Evolutionary conservation across 2,329 filamentous ascomycete genomes (phyloP), one percentile per base, ranked within the genome.

Genomic region (Scedosporium aurantiacum): DNA sequence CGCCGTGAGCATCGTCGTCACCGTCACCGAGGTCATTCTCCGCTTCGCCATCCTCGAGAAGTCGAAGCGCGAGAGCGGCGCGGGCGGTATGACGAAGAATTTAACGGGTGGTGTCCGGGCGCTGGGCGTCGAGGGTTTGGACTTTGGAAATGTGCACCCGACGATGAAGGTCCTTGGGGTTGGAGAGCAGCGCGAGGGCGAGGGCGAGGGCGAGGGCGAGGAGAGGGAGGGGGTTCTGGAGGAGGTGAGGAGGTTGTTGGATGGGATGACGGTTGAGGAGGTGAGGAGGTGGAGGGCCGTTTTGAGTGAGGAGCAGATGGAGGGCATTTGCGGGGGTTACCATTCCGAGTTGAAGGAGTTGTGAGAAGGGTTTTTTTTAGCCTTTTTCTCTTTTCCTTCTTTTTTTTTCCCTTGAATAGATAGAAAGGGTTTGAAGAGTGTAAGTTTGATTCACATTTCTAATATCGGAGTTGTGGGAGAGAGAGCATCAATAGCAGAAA

Each of bases 1-100:
- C 70, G 74, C 95, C 56, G 78, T 97, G 66, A 93, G 88, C 70
- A 97, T 99, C 69, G 78, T 91, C 60, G 91, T 99, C 60, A 97
- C 94, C 1, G 88, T 90, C 58, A 87, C 88, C 3, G 94, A 99
- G 75, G 93, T 97, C 7, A 84, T 88, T 61, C 77, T 99, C 58
- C 83, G 94, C 5, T 97, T 97, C 70, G 86, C 81, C 28, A 88
- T 96, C 60, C 75, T 96, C 66, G 45, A 60, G 25, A 60, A 60
- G 45, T 54, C 43, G 25, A 60, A 55, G 56, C 12, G 57, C 2
- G 47, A 43, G 23, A n/a, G 16, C 16, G 37, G 47, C 32, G 41
- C 21, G 21, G 14, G 21, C 57, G 28, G 23, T 27, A 23, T 14
- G 45, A 23, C 23, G 25, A 50, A 18, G 21, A 23, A 8, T 12